Conservation (phyloP, 805 yeast genomes). For the Wickerhamomyces tratensis region DNA sequence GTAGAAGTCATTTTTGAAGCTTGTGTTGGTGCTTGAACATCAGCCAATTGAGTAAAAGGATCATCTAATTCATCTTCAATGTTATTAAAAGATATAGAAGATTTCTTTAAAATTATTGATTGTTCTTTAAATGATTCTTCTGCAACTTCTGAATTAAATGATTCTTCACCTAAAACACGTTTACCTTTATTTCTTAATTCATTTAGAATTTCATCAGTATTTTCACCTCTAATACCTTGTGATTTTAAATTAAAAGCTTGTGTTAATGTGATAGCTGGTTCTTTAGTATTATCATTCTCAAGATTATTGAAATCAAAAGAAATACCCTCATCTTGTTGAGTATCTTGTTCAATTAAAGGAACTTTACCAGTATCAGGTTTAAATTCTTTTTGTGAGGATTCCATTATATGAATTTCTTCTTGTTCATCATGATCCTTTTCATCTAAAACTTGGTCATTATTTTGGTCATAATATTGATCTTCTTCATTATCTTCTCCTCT, state of each 20-base stretch:
- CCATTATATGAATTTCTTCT: not conserved
- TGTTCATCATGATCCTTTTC: slow-evolving; percentile 8
- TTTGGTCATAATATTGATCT: slow-evolving; percentile 10
- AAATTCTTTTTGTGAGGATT: not conserved
- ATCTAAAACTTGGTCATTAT: slow-evolving; percentile 9
- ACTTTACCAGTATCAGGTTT: too few relatives aligned
- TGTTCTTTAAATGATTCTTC: not conserved
- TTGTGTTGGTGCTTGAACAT: not conserved
- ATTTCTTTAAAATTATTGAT: not conserved
- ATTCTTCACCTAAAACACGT: slow-evolving; percentile 4
- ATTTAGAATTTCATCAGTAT: slow-evolving; percentile 5
- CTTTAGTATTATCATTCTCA: not conserved
- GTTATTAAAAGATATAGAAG: not conserved
- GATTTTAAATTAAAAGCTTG: slow-evolving; percentile 10
- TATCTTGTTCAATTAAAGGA: not conserved
- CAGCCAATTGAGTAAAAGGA: not conserved
- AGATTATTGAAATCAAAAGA: not conserved
- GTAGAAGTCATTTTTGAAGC: not conserved
- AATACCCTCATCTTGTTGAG: not conserved
- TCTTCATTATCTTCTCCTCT: slow-evolving; percentile 16
- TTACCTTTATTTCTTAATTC: slow-evolving; percentile 6
- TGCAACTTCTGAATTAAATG: not conserved
- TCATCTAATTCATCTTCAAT: not conserved
- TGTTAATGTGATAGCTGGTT: slow-evolving; percentile 10
- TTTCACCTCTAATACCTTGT: not conserved